phyloP scores from a whole-genome alignment of 2,329 filamentous ascomycete species.

The Beauveria rudraprayagi region DNA sequence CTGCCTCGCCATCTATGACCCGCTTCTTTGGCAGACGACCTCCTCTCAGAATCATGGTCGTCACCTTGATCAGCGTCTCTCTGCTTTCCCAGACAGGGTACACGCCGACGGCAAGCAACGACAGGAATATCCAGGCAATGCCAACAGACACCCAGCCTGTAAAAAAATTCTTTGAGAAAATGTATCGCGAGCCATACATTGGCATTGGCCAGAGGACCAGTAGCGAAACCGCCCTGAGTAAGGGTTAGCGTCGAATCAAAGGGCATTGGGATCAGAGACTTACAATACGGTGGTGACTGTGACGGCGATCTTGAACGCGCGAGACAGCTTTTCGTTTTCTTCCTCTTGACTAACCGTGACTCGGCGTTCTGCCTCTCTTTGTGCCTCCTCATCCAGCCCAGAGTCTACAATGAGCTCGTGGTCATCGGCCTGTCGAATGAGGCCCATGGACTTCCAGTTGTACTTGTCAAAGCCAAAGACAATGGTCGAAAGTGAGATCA shows the following conservation, averaged over 20 bases:
- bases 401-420: constrained; percentile 58
- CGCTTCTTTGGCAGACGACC: constrained; percentile 3
- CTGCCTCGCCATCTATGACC: neutral
- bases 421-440: constrained; percentile 73
- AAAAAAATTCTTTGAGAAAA: constrained; percentile 54
- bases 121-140: constrained; percentile 67
- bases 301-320: constrained; percentile 41
- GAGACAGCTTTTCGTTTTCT: constrained; percentile 42
- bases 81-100: constrained; percentile 78
- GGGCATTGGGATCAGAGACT: neutral
- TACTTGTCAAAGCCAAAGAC: constrained; percentile 57
- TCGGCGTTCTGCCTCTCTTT: constrained; percentile 14
- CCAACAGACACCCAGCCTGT: constrained; percentile 65
- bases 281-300: constrained; percentile 26
- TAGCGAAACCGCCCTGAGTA: constrained; percentile 50
- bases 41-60: constrained; percentile 14
- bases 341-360: constrained; percentile 24
- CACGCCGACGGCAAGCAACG: constrained; percentile 63
- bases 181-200: constrained; percentile 74
- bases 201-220: constrained; percentile 88
- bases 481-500: constrained; percentile 70
- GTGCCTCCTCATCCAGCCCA: constrained; percentile 33
- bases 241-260: neutral
- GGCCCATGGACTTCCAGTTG: constrained; percentile 77
- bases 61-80: constrained; percentile 36